phyloP scores from a whole-genome alignment of 257 asterid genomes.

The Rhazya stricta region DNA sequence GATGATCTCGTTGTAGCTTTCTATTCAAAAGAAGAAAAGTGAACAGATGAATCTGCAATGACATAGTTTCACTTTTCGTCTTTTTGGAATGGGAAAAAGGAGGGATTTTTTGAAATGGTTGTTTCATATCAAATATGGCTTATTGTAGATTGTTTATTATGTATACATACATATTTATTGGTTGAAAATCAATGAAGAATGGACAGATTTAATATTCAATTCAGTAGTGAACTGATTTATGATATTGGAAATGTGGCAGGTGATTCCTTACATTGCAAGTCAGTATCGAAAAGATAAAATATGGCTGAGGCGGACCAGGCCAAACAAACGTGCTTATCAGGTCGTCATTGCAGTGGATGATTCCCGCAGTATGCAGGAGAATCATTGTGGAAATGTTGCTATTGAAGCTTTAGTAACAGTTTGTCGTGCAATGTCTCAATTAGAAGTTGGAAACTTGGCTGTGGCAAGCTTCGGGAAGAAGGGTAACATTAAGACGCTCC shows the following conservation, averaged over 20 bases:
- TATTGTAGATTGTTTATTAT: neutral
- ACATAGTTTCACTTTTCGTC: neutral
- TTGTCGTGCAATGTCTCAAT: constrained; percentile 95
- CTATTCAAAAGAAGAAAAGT: neutral
- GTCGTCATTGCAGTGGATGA: constrained; percentile 95
- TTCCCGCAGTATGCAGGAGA: constrained; percentile 90
- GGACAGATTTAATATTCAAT: neutral
- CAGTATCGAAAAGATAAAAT: constrained; percentile 84
- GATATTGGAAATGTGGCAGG: constrained; percentile 39
- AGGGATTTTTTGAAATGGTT: neutral
- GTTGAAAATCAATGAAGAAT: neutral
- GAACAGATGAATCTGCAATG: neutral
- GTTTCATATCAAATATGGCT: neutral
- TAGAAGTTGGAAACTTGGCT: constrained; percentile 84
- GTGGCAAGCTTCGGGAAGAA: constrained; percentile 91
- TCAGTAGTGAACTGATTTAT: neutral
- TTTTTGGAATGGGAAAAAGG: neutral
- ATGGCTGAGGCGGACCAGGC: constrained; percentile 88
- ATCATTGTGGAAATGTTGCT: constrained; percentile 70
- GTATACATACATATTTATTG: neutral
- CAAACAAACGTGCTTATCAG: constrained; percentile 91
- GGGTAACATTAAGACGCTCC: constrained; percentile 76
- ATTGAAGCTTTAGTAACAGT: constrained; percentile 88
- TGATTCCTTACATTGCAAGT: constrained; percentile 84
- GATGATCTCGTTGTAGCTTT: neutral